phyloP scores from a whole-genome alignment of 2,329 filamentous ascomycete species.

The Aspergillus arachidicola region DNA sequence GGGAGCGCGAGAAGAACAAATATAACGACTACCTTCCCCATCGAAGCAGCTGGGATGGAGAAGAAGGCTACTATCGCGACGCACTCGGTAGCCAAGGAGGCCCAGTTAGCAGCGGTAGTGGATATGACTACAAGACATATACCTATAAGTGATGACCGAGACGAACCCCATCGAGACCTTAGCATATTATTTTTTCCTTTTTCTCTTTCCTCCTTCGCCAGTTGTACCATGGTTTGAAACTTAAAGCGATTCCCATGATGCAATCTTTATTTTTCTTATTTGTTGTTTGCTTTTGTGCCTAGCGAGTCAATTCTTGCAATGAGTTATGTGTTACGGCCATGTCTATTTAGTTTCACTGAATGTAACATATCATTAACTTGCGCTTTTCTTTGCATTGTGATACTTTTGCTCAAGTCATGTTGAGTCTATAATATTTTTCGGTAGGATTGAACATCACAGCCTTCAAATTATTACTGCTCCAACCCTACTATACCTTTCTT shows the following conservation, averaged over 20 bases:
- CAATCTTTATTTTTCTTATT: background rate
- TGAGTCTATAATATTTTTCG: background rate
- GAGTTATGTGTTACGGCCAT: constrained; percentile 8
- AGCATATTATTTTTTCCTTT: constrained; percentile 7
- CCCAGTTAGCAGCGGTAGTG: constrained; percentile 21
- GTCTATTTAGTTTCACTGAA: background rate
- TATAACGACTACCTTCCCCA: constrained; percentile 28
- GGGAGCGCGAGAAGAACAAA: constrained; percentile 31
- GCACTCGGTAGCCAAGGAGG: constrained; percentile 33
- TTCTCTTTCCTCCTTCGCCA: constrained; percentile 2
- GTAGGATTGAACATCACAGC: background rate
- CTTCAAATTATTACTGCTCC: background rate
- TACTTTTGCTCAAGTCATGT: background rate
- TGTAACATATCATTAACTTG: constrained; percentile 5
- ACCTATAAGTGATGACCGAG: constrained; percentile 26
- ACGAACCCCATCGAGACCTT: background rate
- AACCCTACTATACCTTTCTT: constrained; percentile 7
- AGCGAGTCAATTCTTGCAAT: background rate
- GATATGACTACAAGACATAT: constrained; percentile 31
- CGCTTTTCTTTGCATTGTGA: background rate
- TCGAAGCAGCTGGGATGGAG: constrained; percentile 32
- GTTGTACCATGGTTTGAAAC: background rate
- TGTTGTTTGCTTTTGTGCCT: background rate
- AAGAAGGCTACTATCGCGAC: constrained; percentile 46
- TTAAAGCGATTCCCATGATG: constrained; percentile 7